phyloP scores from a whole-genome alignment of 495 filamentous ascomycete species.

The Hypoxylon perforatum region DNA sequence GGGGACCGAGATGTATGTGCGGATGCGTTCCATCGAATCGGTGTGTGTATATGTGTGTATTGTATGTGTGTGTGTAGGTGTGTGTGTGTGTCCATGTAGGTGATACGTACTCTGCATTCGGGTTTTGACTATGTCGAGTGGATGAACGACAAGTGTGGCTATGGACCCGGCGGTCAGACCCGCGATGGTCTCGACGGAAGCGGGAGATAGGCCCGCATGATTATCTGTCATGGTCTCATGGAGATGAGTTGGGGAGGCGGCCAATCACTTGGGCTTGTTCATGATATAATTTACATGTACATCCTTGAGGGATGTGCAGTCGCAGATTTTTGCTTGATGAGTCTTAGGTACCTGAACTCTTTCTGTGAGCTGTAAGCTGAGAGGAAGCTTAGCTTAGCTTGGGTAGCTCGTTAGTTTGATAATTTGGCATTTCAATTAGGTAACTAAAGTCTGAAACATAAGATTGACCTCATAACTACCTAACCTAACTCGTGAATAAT shows the following conservation, averaged over 20 bases:
- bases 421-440: neutral
- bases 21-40: no score
- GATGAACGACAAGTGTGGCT: slow-evolving; percentile 84
- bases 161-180: slow-evolving; percentile 89
- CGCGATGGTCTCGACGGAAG: slow-evolving; percentile 87
- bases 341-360: no score
- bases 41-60: no score
- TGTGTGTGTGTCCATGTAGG: no score
- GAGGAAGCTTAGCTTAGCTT: slow-evolving; percentile 4
- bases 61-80: no score
- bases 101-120: slow-evolving; percentile 80
- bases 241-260: slow-evolving; percentile 20
- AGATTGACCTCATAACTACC: no score
- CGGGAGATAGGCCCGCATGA: slow-evolving; percentile 70
- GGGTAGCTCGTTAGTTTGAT: slow-evolving; percentile 16
- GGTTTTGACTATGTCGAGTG: slow-evolving; percentile 95
- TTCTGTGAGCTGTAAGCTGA: no score
- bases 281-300: neutral
- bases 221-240: slow-evolving; percentile 61
- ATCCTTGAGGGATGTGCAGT: neutral
- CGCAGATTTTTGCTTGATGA: neutral
- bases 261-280: slow-evolving; percentile 20
- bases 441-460: no score
- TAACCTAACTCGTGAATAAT: no score
- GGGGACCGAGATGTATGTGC: no score